Base-by-base conservation (phyloP, 805 yeast genomes). In the Wickerhamiella musiphila region DNA sequence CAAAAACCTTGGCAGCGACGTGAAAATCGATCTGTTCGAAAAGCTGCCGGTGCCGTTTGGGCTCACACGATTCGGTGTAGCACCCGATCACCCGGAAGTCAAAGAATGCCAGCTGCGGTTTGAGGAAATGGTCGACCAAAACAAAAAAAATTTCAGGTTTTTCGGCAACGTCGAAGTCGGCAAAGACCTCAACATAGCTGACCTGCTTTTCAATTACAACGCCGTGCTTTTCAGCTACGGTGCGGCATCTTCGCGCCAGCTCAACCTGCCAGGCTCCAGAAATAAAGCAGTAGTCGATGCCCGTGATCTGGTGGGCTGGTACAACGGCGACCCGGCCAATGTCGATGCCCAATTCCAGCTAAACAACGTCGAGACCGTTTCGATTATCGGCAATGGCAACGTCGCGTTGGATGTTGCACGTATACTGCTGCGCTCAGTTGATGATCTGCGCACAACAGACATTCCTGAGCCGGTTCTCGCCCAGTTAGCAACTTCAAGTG, bases 11-110 rank as follows among this genome's bases (percentile, higher is more conserved):
- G n/a, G n/a, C n/a, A 52, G 53, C 4, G 53, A 58, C 0, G 55
- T 57, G 6, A 49, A 60, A 12, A 62, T 84, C 4, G 90, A 81
- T 38, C 62, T 86, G 53, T 83, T 73, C 58, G 99, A 90, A 47
- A 65, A 70, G 39, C 57, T 73, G 17, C 94, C 95, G 0, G 73
- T 83, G 5, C 98, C 98, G 0, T 86, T 66, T 57, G 99, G 99
- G 0, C 61, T 90, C 21, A 73, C 84, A 26, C 57, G 99, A 22
- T 84, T 68, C 49, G 99, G 99, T 1, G 96, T 90, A n/a, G 95
- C 98, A 0, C 99, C 99, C 2, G 99, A 90, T 54, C 95, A 90
- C 54, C 94, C 94, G 0, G 96, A 90, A 47, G 96, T 90, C 20
- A 86, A 84, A 40, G 55, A 56, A 37, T 60, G 65, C 60, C 63